A percentile compares a stretch with the other conserved stretches of the same genome.
phyloP scores from a whole-genome alignment of 805 yeast species.

The Nakazawaea laoshanensis region DNA sequence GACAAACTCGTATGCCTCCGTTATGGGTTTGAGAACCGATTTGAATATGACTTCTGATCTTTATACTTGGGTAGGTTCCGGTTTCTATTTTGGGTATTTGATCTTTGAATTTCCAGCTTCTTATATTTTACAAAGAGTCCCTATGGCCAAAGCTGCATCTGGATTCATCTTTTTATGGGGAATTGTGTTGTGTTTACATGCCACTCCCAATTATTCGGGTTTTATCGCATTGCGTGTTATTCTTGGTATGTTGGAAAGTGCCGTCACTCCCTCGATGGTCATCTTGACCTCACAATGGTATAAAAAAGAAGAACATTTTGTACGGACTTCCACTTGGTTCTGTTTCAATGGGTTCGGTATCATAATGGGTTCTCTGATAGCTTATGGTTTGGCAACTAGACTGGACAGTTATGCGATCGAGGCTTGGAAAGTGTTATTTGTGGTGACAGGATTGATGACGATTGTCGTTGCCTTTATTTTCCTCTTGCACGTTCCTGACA shows the following conservation, averaged over 20 bases:
- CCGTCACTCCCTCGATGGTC: conserved; percentile 47
- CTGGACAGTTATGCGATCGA: conserved; percentile 32
- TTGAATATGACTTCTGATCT: conserved; percentile 26
- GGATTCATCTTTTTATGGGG: conserved; percentile 27
- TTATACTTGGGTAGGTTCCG: conserved; percentile 25
- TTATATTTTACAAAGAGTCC: conserved; percentile 25
- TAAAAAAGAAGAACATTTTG: conserved; percentile 34
- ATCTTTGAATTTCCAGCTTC: conserved; percentile 28
- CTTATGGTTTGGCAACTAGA: conserved; percentile 34
- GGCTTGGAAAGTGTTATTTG: conserved; percentile 50
- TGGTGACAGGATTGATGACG: conserved; percentile 53
- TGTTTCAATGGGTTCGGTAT: conserved; percentile 32
- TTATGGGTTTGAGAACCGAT: conserved; percentile 29
- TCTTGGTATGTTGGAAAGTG: conserved; percentile 41
- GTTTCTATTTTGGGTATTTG: conserved; percentile 28
- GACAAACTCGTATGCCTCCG: conserved; percentile 29
- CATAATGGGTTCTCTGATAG: conserved; percentile 38
- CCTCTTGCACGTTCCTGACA: conserved; percentile 33
- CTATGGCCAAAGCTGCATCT: conserved; percentile 27
- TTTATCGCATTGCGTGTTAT: conserved; percentile 35
- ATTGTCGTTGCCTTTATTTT: conserved; percentile 39
- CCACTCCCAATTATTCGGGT: conserved; percentile 30
- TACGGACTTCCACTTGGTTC: conserved; percentile 32
- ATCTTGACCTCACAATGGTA: conserved; percentile 49
- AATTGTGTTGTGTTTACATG: conserved; percentile 20